phyloP scores from a whole-genome alignment of 2,329 filamentous ascomycete genomes.

The Fonsecaea erecta region DNA sequence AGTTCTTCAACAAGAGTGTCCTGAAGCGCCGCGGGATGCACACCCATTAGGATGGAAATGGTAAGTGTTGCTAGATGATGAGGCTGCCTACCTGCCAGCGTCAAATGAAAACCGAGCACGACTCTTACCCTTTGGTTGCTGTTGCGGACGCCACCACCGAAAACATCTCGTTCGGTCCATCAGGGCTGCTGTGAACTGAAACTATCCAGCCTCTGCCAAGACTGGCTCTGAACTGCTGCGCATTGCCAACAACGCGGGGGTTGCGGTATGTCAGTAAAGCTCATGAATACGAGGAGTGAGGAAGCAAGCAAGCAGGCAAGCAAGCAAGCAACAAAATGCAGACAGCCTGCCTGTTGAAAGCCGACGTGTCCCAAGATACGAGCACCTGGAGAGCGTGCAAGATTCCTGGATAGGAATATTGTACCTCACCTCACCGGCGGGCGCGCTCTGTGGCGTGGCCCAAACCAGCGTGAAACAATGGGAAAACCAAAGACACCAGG shows the following conservation, averaged over 20 bases:
- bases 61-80: slow-evolving; percentile 3
- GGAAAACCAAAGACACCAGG: neutral
- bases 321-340: neutral
- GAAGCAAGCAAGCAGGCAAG: neutral
- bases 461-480: neutral
- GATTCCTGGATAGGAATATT: too few species aligned
- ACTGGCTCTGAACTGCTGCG: neutral
- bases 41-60: slow-evolving; percentile 3
- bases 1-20: neutral
- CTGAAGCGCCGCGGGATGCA: neutral
- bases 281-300: neutral
- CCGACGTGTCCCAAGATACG: neutral
- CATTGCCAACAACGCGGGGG: neutral
- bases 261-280: neutral
- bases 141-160: neutral
- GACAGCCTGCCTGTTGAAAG: neutral
- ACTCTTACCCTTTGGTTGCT: neutral
- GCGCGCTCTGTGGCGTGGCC: too few species aligned
- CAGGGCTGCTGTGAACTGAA: neutral
- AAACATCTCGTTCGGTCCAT: neutral
- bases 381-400: too few species aligned
- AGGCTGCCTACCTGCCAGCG: neutral
- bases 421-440: too few species aligned
- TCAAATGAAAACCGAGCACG: neutral
- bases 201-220: neutral